Percentiles rank a stretch among this genome's conserved stretches.
Evolutionary conservation across 495 filamentous ascomycete genomes (phyloP).

Genomic region (Neurospora sp.): DNA sequence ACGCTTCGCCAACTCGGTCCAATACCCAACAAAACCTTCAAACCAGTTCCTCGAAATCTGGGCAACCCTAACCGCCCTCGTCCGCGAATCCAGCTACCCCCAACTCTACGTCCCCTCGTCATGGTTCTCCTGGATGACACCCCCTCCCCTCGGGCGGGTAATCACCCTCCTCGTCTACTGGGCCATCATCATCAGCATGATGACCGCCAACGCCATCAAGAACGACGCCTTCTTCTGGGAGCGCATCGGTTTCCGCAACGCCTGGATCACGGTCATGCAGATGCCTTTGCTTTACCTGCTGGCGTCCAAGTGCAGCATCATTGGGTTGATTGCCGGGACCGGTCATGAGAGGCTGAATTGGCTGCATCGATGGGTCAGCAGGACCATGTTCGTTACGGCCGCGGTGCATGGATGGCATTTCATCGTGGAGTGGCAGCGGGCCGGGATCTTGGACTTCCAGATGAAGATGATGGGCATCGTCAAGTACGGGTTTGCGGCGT

Average conservation of each 20-base stretch:
- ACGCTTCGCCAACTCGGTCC: conserved; percentile 24
- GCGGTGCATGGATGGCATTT: conserved; percentile 70
- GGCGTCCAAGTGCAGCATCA: conserved; percentile 66
- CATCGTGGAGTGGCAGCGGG: conserved; percentile 55
- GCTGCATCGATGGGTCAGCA: conserved; percentile 73
- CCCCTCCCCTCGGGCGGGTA: conserved; percentile 48
- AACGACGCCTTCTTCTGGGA: conserved; percentile 47
- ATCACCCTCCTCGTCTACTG: conserved; percentile 45
- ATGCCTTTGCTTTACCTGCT: conserved; percentile 74
- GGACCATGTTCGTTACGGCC: conserved; percentile 63
- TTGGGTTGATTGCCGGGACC: conserved; percentile 56
- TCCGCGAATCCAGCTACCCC: conserved; percentile 57
- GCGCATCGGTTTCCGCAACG: conserved; percentile 63
- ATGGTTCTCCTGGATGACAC: conserved; percentile 36
- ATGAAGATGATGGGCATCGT: conserved; percentile 53
- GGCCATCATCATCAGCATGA: conserved; percentile 47
- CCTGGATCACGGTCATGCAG: conserved; percentile 69
- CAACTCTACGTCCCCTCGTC: conserved; percentile 45
- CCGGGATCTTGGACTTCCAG: conserved; percentile 52
- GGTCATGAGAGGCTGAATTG: conserved; percentile 73
- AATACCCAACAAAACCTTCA: conserved; percentile 56
- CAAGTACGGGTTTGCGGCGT: conserved; percentile 61
- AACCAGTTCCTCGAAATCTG: conserved; percentile 41
- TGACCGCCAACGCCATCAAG: conserved; percentile 37
- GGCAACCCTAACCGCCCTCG: conserved; percentile 59